phyloP scores from a whole-genome alignment of 2,329 filamentous ascomycete genomes.

The Chrysoporthe austroafricana region DNA sequence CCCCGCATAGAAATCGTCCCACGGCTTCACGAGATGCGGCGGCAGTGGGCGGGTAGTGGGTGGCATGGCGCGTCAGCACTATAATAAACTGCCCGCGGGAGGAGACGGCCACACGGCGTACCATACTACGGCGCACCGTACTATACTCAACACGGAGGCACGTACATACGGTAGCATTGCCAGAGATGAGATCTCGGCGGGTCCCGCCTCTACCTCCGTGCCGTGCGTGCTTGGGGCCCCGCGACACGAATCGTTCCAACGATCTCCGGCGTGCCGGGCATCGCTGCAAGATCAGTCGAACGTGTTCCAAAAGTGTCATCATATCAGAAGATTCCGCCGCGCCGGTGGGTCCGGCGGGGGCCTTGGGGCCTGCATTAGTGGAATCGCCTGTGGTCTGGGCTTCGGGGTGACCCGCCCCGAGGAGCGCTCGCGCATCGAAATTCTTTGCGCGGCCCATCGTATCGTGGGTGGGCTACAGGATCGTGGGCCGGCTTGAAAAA shows the following conservation, averaged over 20 bases:
- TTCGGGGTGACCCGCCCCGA: conserved; percentile 22
- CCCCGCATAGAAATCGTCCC: neutral
- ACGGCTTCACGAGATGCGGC: neutral
- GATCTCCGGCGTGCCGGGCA: conserved; percentile 4
- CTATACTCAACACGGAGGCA: no score
- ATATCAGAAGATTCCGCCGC: conserved; percentile 15
- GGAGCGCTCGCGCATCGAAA: conserved; percentile 1
- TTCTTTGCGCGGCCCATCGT: conserved; percentile 5
- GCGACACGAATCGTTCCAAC: conserved; percentile 18
- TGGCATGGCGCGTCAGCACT: no score
- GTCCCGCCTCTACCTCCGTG: neutral
- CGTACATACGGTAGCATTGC: no score
- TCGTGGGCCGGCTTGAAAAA: conserved; percentile 4
- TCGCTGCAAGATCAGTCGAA: neutral
- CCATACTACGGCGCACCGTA: neutral
- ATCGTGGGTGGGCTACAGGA: neutral
- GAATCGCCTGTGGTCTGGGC: conserved; percentile 8
- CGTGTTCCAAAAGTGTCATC: conserved; percentile 6
- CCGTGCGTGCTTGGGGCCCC: conserved; percentile 2
- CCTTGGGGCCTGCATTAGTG: conserved; percentile 15
- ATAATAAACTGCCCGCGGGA: no score
- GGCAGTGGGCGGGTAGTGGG: no score
- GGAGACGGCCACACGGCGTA: neutral
- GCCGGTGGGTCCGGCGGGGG: neutral
- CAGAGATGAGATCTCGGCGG: conserved; percentile 5